Evolutionary conservation across 192 early-diverging fungal genomes (phyloP).

Genomic region (Coemansia sp.): DNA sequence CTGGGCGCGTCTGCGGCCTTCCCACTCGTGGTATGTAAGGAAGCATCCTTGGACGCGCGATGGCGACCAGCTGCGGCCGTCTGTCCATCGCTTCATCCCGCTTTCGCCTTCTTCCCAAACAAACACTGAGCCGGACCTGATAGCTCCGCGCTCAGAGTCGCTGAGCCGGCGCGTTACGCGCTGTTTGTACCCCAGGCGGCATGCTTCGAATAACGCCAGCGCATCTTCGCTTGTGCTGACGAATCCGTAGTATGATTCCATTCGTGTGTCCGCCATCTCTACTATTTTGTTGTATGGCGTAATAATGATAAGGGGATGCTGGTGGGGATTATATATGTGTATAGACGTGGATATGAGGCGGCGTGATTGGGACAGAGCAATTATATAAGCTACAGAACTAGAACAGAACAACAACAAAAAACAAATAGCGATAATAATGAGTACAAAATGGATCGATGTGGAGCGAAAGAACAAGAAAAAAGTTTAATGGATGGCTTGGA

Average conservation of each 20-base stretch:
- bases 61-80: constrained; percentile 88
- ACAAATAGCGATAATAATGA: constrained; percentile 3
- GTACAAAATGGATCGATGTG: neutral
- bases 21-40: constrained; percentile 85
- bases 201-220: constrained; percentile 87
- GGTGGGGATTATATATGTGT: neutral
- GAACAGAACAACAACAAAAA: neutral
- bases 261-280: constrained; percentile 55
- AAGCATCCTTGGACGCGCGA: constrained; percentile 87
- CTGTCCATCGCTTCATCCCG: constrained; percentile 93
- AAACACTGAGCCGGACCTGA: constrained; percentile 86
- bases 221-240: constrained; percentile 88
- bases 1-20: constrained; percentile 64
- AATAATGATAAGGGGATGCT: neutral
- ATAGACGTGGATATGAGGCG: neutral
- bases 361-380: neutral
- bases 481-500: neutral
- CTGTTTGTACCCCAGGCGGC: constrained; percentile 70
- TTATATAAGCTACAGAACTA: constrained; percentile 9
- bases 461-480: neutral
- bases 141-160: constrained; percentile 78
- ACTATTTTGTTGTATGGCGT: neutral
- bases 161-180: constrained; percentile 81
- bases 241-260: constrained; percentile 85
- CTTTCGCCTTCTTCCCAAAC: constrained; percentile 91